These are phyloP conservation scores for Wallemia ichthyophaga DNA, from an alignment of 1,284 basidiomycete genomes.

Conservation along the genomic window DNA sequence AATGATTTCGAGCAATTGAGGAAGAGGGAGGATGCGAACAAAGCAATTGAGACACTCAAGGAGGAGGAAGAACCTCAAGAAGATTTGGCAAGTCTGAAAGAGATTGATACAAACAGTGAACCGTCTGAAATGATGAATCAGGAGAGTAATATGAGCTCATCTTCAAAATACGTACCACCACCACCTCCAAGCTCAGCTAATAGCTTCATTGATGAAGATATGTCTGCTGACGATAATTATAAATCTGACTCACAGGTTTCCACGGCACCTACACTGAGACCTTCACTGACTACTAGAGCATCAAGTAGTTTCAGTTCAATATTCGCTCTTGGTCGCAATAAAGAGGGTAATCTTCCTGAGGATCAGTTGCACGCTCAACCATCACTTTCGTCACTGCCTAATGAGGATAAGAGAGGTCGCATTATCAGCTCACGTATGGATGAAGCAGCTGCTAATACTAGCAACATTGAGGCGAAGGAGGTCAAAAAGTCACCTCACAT, in stretches of 20 bases:
- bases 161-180: not conserved
- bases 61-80: not conserved
- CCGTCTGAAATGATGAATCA: not conserved
- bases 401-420: not conserved
- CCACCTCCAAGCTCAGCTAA: not conserved
- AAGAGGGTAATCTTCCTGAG: not conserved
- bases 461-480: not conserved
- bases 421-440: not conserved
- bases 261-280: not conserved
- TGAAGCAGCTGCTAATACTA: not conserved
- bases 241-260: not conserved
- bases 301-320: not conserved
- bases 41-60: not conserved
- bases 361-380: not conserved
- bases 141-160: not conserved
- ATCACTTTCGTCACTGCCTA: not conserved
- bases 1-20: not conserved
- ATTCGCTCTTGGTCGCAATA: not conserved
- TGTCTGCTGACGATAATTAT: not conserved
- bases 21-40: not conserved
- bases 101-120: not conserved
- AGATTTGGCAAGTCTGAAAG: not conserved
- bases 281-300: not conserved
- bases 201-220: not conserved
- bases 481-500: conserved; percentile 1